These are phyloP conservation scores for Diplocarpon mali DNA, from an alignment of 2,329 filamentous ascomycete species.

Conservation along the genomic window DNA sequence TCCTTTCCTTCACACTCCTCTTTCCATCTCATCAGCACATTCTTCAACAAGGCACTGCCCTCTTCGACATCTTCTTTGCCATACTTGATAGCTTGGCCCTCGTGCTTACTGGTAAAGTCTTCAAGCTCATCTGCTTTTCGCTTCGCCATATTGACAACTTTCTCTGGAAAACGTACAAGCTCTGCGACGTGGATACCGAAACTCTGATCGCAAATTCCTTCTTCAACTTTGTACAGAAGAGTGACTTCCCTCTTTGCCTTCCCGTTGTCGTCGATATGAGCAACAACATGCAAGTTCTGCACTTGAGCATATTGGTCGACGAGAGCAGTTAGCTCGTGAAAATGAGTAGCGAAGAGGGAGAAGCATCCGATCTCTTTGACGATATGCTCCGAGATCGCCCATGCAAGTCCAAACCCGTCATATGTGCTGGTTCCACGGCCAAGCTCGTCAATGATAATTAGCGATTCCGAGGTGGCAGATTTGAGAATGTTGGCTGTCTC, in stretches of 20 bases:
- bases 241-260: conserved; percentile 65
- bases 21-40: conserved; percentile 78
- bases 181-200: conserved; percentile 98
- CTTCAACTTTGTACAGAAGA: conserved; percentile 90
- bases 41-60: conserved; percentile 76
- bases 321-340: conserved; percentile 91
- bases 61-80: conserved; percentile 81
- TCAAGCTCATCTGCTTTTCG: conserved; percentile 96
- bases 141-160: conserved; percentile 98
- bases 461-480: conserved; percentile 83
- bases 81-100: conserved; percentile 48
- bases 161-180: conserved; percentile 88
- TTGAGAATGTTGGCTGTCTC: conserved; percentile 98
- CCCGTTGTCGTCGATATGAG: conserved; percentile 58
- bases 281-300: conserved; percentile 88
- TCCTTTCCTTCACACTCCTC: conserved; percentile 50
- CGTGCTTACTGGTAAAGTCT: conserved; percentile 78
- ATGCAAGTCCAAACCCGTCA: conserved; percentile 96
- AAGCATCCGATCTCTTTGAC: conserved; percentile 90
- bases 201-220: conserved; percentile 90
- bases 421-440: conserved; percentile 96
- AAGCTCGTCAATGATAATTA: conserved; percentile 98
- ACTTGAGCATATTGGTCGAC: conserved; percentile 81
- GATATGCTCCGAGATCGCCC: conserved; percentile 98
- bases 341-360: conserved; percentile 93